Evolutionary conservation across 202 grass and related monocot genomes (phyloP).

Genomic region (Zoysia matrella): DNA sequence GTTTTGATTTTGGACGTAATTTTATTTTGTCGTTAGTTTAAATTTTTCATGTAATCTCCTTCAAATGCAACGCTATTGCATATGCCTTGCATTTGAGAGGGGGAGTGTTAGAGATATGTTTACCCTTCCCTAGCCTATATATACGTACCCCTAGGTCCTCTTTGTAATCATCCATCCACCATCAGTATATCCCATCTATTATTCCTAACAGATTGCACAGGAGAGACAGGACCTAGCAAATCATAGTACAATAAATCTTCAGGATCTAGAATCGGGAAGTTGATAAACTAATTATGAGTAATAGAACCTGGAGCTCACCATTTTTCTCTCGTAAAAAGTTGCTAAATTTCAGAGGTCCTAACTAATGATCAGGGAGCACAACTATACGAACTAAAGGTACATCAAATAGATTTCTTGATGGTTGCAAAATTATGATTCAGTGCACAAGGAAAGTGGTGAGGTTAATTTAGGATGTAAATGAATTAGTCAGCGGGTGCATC

Average conservation of each 20-base stretch:
- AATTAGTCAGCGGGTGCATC: background rate
- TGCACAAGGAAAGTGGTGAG: background rate
- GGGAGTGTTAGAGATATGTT: no score
- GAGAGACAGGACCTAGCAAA: constrained; percentile 53
- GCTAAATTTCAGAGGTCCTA: constrained; percentile 31
- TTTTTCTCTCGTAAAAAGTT: constrained; percentile 37
- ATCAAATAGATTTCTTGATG: constrained; percentile 8
- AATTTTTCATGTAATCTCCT: no score
- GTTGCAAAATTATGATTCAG: background rate
- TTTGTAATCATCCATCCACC: no score
- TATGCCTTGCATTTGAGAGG: no score
- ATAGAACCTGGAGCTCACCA: constrained; percentile 15
- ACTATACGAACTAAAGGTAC: constrained; percentile 5
- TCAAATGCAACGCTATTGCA: no score
- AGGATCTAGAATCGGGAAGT: background rate
- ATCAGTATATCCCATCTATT: no score
- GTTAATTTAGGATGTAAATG: constrained; percentile 4
- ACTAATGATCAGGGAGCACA: background rate
- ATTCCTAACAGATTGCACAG: background rate
- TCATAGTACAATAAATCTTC: constrained; percentile 39
- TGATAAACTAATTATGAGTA: constrained; percentile 22
- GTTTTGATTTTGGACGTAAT: no score
- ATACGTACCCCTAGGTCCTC: no score
- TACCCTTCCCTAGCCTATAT: no score
- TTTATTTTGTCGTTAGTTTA: no score